Base-by-base conservation (phyloP, 768 basidiomycete genomes). In the Mrakia hoshinonis region DNA sequence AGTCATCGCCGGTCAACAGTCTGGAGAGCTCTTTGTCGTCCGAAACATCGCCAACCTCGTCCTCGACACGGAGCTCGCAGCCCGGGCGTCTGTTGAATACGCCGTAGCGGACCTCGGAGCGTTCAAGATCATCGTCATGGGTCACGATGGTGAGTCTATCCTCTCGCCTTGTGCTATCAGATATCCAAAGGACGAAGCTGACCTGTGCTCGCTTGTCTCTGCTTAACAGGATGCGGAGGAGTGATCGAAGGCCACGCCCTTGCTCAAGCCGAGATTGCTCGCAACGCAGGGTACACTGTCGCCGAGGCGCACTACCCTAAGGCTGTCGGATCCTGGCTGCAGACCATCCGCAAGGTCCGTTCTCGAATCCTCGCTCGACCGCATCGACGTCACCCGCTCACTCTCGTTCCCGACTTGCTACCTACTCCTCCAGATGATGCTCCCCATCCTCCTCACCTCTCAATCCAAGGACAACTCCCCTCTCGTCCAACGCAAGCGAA, bases 1-100 rank as follows among this genome's bases (percentile, higher is more conserved):
- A 22, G 31, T 61, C 22, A 61, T 61, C 22, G 58, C 58, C 36
- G 58, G 58, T 18, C 58, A 61, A 39, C 29, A 36, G 15, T 36
- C 31, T 6, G 58, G 58, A 22, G 58, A 61, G 34, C 58, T 61
- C 13, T 20, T 13, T 15, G 26, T 34, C 58, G 58, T 61, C 36
- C 58, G 58, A 38, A 61, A 61, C 58, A 61, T 61, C n/a, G 58
- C 58, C 58, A 61, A 61, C 58, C 58, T 61, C 18, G 58, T 61
- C 10, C 58, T 61, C 34, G 58, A 61, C 58, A 39, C 58, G 15
- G 58, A 61, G 11, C 36, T 36, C 36, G 58, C 58, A 20, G 58
- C 58, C 11, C 11, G 58, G 22, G 58, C 58, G 4, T 39, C 36
- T 7, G 36, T 61, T 3, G 58, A 61, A 31, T 61, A 61, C 12